A percentile compares a stretch with the other conserved stretches of the same genome.
Evolutionary conservation across 83 land plant genomes (phyloP).

Genomic region (Diphasiastrum complanatum): DNA sequence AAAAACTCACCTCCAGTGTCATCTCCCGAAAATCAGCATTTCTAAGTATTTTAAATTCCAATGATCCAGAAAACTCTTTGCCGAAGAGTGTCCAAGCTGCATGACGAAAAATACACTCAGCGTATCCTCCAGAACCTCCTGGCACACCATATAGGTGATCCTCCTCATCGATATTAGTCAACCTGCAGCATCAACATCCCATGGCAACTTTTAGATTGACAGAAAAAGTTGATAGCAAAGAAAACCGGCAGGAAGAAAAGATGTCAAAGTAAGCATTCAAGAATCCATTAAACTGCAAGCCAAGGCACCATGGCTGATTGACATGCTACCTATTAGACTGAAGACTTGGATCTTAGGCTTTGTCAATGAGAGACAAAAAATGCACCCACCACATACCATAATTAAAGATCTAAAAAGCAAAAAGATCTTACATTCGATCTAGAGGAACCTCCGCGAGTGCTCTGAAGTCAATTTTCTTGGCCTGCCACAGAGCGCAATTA

Average conservation of each 20-base stretch:
- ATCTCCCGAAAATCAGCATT: slow-evolving; percentile 88
- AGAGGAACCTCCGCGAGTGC: slow-evolving; percentile 68
- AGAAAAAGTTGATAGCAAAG: not conserved
- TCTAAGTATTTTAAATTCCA: slow-evolving; percentile 57
- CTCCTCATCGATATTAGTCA: slow-evolving; percentile 72
- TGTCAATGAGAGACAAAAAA: not conserved
- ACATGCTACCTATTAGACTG: no score
- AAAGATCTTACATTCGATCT: slow-evolving; percentile 67
- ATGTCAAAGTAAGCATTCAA: not conserved
- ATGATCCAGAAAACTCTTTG: slow-evolving; percentile 49
- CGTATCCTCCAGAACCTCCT: slow-evolving; percentile 96
- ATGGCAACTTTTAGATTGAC: no score
- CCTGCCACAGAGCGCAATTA: slow-evolving; percentile 33
- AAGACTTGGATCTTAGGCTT: no score
- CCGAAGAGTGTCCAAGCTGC: slow-evolving; percentile 73
- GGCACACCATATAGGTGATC: slow-evolving; percentile 71
- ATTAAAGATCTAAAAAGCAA: not conserved
- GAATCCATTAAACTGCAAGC: no score
- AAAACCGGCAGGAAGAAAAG: not conserved
- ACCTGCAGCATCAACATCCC: slow-evolving; percentile 46
- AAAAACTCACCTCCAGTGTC: slow-evolving; percentile 57
- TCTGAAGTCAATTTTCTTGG: slow-evolving; percentile 56
- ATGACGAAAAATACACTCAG: slow-evolving; percentile 71
- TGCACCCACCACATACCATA: not conserved
- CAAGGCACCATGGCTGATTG: no score